Percentiles rank a stretch among this genome's conserved stretches.
These are phyloP conservation scores for Scleromitrula shiraiana DNA, from an alignment of 2,329 filamentous ascomycete species.

Conservation along the genomic window DNA sequence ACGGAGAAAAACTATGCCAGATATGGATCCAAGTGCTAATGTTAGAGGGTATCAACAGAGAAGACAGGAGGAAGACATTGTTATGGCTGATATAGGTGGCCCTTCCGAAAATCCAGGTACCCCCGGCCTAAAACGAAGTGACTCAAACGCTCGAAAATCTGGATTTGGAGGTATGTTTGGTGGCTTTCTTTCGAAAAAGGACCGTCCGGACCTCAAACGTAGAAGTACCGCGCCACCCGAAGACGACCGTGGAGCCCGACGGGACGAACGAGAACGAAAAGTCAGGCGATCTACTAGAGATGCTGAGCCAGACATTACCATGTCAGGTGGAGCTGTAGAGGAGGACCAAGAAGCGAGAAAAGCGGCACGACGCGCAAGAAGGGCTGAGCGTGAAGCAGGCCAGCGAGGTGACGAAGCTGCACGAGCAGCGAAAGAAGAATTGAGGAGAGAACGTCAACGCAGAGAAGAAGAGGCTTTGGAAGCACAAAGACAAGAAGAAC, in stretches of 20 bases:
- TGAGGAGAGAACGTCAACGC: conserved; percentile 46
- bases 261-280: conserved; percentile 33
- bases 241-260: conserved; percentile 35
- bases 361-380: conserved; percentile 52
- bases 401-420: conserved; percentile 44
- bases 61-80: conserved; percentile 55
- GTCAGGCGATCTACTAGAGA: conserved; percentile 31
- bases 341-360: conserved; percentile 53
- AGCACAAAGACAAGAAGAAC: conserved; percentile 46
- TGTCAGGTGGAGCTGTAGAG: conserved; percentile 41
- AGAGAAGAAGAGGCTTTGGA: conserved; percentile 51
- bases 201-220: conserved; percentile 40
- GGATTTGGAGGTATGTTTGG: conserved; percentile 55
- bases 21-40: conserved; percentile 31
- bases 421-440: conserved; percentile 48
- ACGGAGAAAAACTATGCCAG: conserved; percentile 19
- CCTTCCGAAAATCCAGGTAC: conserved; percentile 31
- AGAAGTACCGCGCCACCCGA: conserved; percentile 44
- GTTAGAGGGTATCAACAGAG: conserved; percentile 49
- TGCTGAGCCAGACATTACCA: conserved; percentile 37
- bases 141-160: conserved; percentile 53
- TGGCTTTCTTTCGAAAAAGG: conserved; percentile 35
- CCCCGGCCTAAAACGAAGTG: conserved; percentile 45
- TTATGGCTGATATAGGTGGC: conserved; percentile 46
- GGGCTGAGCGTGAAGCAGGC: conserved; percentile 43